Conservation (phyloP, 2,329 filamentous ascomycete genomes). For the Aspergillus awamori region DNA sequence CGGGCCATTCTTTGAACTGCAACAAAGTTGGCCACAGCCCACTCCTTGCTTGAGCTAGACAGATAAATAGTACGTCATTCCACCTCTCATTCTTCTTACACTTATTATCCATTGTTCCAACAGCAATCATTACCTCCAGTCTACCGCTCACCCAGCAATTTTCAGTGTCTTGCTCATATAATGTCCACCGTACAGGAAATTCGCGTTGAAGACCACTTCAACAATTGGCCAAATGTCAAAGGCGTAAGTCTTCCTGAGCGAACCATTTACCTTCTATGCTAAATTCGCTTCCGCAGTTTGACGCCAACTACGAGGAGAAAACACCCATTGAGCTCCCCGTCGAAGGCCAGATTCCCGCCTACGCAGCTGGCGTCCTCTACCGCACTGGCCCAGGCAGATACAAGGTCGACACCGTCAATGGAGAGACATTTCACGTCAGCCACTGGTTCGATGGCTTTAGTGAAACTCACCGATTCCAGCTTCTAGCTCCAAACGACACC, state of each 20-base stretch:
- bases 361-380: constrained; percentile 72
- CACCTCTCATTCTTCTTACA: neutral
- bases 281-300: constrained; percentile 56
- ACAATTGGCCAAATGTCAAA: constrained; percentile 56
- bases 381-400: constrained; percentile 72
- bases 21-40: neutral
- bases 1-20: neutral
- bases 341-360: constrained; percentile 68
- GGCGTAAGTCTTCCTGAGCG: constrained; percentile 44
- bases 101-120: neutral
- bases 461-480: constrained; percentile 73
- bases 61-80: neutral
- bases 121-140: too few species aligned
- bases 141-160: too few species aligned
- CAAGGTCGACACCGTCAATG: constrained; percentile 62
- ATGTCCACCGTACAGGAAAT: constrained; percentile 6
- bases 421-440: constrained; percentile 61
- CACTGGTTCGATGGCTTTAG: constrained; percentile 82
- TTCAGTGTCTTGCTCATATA: neutral
- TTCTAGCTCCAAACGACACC: constrained; percentile 50
- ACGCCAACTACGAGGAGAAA: constrained; percentile 66
- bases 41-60: neutral
- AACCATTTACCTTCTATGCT: neutral
- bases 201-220: constrained; percentile 28
- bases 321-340: constrained; percentile 66